Evolutionary conservation across 768 basidiomycete genomes (phyloP).

Genomic region (Erythrobasidium yunnanense): DNA sequence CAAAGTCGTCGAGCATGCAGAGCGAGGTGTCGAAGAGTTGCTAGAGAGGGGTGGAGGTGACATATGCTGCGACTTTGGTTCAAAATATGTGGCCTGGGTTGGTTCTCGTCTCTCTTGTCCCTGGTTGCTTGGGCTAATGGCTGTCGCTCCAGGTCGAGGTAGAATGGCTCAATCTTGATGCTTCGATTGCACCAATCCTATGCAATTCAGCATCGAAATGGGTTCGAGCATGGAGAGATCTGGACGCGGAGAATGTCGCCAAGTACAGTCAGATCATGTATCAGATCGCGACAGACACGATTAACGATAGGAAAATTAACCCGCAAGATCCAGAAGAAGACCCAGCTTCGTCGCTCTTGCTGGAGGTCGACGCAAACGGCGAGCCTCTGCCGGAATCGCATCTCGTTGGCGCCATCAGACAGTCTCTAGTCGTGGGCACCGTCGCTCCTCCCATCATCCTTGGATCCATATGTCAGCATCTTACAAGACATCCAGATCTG

Average conservation of each 20-base stretch:
- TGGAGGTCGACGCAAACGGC: not conserved
- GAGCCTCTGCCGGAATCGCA: slow-evolving; percentile 9
- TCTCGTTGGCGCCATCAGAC: slow-evolving; percentile 22
- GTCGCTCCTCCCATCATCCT: slow-evolving; percentile 25
- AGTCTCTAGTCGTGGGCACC: slow-evolving; percentile 25
- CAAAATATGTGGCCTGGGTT: slow-evolving; percentile 12
- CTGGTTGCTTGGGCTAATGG: not conserved
- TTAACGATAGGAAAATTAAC: slow-evolving; percentile 5
- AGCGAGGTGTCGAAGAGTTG: not conserved
- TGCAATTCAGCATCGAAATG: slow-evolving; percentile 2
- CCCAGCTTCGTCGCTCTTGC: slow-evolving; percentile 23
- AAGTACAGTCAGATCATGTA: slow-evolving; percentile 9
- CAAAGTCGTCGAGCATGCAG: not conserved
- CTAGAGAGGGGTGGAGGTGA: not conserved
- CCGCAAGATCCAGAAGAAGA: slow-evolving; percentile 20
- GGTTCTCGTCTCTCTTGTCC: not conserved
- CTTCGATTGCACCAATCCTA: not conserved
- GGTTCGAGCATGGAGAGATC: slow-evolving; percentile 18
- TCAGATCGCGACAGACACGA: not conserved
- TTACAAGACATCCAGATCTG: slow-evolving; percentile 11
- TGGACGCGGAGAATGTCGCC: not conserved
- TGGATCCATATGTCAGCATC: slow-evolving; percentile 18
- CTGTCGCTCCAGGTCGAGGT: not conserved
- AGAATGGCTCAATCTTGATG: slow-evolving; percentile 18
- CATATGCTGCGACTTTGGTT: slow-evolving; percentile 25